These are phyloP conservation scores for Vaccinium myrtillus DNA, from an alignment of 148 eudicot species.

Conservation along the genomic window DNA sequence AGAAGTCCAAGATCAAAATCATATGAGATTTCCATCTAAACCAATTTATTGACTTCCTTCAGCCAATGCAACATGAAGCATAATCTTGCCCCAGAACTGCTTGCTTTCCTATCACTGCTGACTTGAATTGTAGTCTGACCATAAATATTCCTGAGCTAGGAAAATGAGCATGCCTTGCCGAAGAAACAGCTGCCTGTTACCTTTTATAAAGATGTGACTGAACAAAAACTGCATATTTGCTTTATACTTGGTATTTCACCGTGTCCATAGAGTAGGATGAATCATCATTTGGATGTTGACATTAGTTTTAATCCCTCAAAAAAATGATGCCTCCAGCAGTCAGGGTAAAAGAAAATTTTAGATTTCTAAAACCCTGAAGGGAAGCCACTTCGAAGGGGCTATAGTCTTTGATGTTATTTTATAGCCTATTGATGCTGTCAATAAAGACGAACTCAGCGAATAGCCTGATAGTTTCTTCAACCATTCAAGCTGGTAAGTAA, in stretches of 20 bases:
- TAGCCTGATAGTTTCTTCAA: not conserved
- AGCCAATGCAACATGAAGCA: not conserved
- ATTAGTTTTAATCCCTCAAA: not conserved
- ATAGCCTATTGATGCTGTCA: not conserved
- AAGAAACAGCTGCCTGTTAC: slow-evolving; percentile 3
- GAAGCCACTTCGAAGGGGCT: not conserved
- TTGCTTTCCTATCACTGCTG: not conserved
- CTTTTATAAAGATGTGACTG: not conserved
- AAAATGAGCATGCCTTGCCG: not conserved
- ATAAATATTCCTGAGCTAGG: not conserved
- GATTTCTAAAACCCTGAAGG: not conserved
- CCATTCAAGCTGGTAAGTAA: not conserved
- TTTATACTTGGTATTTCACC: not conserved
- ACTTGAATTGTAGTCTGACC: not conserved
- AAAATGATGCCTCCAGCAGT: not conserved
- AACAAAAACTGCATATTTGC: not conserved
- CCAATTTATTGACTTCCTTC: not conserved
- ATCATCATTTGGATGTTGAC: not conserved
- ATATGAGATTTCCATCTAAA: not conserved
- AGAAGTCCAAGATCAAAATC: not conserved
- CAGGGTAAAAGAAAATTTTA: not conserved
- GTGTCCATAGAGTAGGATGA: not conserved
- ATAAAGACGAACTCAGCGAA: not conserved
- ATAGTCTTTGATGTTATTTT: not conserved
- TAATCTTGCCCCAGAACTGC: not conserved